Evolutionary conservation across 306 rosid genomes (phyloP).

Genomic region (Begonia loranthoides): DNA sequence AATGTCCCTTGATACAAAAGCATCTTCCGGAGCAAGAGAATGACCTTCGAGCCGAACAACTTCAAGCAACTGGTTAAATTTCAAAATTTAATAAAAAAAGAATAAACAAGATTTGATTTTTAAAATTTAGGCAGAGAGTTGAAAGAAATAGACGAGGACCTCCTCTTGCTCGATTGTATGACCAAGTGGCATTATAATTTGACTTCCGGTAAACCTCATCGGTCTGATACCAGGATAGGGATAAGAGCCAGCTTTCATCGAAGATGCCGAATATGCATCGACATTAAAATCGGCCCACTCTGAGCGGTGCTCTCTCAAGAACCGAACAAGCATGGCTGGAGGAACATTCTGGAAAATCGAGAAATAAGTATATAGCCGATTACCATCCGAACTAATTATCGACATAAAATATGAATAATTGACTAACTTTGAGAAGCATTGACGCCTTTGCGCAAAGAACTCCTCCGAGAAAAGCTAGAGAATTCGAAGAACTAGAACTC

Average conservation of each 20-base stretch:
- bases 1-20: conserved; percentile 76
- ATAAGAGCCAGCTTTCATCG: conserved; percentile 62
- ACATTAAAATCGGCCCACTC: conserved; percentile 99
- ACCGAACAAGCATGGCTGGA: conserved; percentile 85
- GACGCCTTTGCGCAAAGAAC: conserved; percentile 95
- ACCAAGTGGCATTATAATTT: conserved; percentile 97
- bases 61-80: conserved; percentile 54
- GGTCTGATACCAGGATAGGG: conserved; percentile 89
- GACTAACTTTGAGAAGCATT: conserved; percentile 77
- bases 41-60: conserved; percentile 93
- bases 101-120: neutral
- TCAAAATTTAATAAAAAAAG: too few relatives aligned
- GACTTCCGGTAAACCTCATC: conserved; percentile 89
- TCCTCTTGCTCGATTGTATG: conserved; percentile 93
- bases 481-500: conserved; percentile 50
- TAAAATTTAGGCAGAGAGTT: neutral
- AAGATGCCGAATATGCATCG: conserved; percentile 78
- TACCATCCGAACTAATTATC: too few relatives aligned
- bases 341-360: conserved; percentile 64
- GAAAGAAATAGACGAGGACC: conserved; percentile 10
- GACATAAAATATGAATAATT: neutral
- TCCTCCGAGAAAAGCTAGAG: conserved; percentile 75
- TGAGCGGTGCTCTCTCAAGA: conserved; percentile 92
- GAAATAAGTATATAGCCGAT: neutral
- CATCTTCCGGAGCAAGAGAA: conserved; percentile 77